Conservation (phyloP, 768 basidiomycete species). For the Paxillus rubicundulus region DNA sequence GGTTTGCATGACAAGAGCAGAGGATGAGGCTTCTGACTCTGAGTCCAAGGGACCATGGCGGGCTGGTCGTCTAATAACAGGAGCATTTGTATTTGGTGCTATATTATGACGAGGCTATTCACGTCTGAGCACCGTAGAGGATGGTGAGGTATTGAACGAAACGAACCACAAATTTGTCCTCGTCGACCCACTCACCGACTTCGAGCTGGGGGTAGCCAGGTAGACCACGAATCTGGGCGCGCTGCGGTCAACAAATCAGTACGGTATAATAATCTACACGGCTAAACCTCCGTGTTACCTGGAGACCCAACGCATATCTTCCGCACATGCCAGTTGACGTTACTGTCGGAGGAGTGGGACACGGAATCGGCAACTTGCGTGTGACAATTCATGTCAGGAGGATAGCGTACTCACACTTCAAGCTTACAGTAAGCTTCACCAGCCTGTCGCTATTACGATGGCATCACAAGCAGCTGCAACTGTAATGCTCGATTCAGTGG, state of each 20-base stretch:
- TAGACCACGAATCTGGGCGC: slow-evolving; percentile 31
- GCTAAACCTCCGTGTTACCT: slow-evolving; percentile 27
- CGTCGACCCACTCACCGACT: slow-evolving; percentile 58
- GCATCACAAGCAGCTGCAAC: slow-evolving; percentile 44
- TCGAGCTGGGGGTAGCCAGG: slow-evolving; percentile 42
- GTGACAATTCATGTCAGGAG: too few species aligned
- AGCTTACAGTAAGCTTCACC: too few species aligned
- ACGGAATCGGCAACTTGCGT: too few species aligned
- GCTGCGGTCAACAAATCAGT: slow-evolving; percentile 12
- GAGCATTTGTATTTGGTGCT: slow-evolving; percentile 75
- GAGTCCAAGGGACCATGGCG: slow-evolving; percentile 2
- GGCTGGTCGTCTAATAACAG: slow-evolving; percentile 59
- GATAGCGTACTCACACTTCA: too few species aligned
- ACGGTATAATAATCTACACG: background rate
- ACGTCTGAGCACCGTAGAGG: background rate
- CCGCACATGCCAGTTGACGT: slow-evolving; percentile 50
- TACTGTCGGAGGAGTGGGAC: too few species aligned
- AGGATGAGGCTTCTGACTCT: slow-evolving; percentile 4
- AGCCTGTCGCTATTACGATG: slow-evolving; percentile 11
- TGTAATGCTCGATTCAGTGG: slow-evolving; percentile 65
- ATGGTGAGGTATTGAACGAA: background rate
- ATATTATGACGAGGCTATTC: slow-evolving; percentile 67
- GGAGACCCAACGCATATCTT: slow-evolving; percentile 53
- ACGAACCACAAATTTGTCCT: slow-evolving; percentile 52
- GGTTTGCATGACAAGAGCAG: slow-evolving; percentile 59